A percentile compares a stretch with the other conserved stretches of the same genome.
phyloP scores from a whole-genome alignment of 1,139 yeast genomes.

The Meyerozyma sp. region DNA sequence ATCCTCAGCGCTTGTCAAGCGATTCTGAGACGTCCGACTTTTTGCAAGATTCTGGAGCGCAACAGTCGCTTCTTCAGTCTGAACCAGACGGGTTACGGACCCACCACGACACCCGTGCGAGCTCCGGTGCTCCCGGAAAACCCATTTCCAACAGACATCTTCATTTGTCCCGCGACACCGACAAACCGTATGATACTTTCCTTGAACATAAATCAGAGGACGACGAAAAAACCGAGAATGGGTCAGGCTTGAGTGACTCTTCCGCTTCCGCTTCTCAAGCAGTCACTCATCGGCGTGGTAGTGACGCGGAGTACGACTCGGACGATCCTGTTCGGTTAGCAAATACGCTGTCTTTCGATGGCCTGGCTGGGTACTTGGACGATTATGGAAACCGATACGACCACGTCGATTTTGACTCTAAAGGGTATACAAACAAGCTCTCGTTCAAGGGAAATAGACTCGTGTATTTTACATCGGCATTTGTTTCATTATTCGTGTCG shows the following conservation, averaged over 20 bases:
- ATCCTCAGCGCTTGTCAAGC: neutral
- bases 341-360: neutral
- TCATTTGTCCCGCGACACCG: neutral
- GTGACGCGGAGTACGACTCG: neutral
- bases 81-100: neutral
- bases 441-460: slow-evolving; percentile 38
- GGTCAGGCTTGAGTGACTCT: neutral
- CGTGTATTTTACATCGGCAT: slow-evolving; percentile 72
- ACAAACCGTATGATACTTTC: neutral
- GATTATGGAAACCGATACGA: slow-evolving; percentile 32
- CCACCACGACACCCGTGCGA: neutral
- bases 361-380: slow-evolving; percentile 12
- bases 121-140: neutral
- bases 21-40: neutral
- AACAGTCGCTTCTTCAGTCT: neutral
- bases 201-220: neutral
- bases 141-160: neutral
- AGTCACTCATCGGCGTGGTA: neutral
- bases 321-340: neutral
- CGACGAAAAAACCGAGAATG: neutral
- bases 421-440: slow-evolving; percentile 26
- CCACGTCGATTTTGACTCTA: slow-evolving; percentile 35
- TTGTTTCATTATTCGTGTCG: slow-evolving; percentile 79
- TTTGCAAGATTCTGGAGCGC: neutral
- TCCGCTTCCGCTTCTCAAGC: neutral